phyloP scores from a whole-genome alignment of 2,329 filamentous ascomycete species.

The Colletotrichum chlorophyti region DNA sequence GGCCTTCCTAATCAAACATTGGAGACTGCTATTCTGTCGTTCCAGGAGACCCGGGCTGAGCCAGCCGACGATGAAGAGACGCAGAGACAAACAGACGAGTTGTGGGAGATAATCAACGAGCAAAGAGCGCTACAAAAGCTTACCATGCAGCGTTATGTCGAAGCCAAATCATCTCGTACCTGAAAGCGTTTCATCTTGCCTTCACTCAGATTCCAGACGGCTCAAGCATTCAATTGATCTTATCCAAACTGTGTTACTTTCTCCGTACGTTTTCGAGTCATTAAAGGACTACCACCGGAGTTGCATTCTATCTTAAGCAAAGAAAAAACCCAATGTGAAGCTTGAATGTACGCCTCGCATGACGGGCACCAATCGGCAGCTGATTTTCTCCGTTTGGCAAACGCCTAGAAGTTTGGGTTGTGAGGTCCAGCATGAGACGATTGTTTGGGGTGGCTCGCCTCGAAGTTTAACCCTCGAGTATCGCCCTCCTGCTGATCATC shows the following conservation, averaged over 20 bases:
- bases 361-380: constrained; percentile 14
- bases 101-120: constrained; percentile 47
- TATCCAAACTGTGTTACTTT: constrained; percentile 20
- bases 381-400: constrained; percentile 1
- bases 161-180: constrained; percentile 33
- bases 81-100: constrained; percentile 43
- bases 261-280: constrained; percentile 6
- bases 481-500: constrained; percentile 10
- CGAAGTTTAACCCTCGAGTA: constrained; percentile 23
- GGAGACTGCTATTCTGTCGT: constrained; percentile 56
- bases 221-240: constrained; percentile 29
- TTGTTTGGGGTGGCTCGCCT: constrained; percentile 15
- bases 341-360: constrained; percentile 16
- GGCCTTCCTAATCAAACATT: constrained; percentile 56
- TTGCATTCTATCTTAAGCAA: constrained; percentile 10
- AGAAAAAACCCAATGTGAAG: not conserved
- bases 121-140: constrained; percentile 43
- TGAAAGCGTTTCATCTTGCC: constrained; percentile 22
- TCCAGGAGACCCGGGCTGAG: constrained; percentile 42
- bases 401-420: constrained; percentile 6
- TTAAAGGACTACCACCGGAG: constrained; percentile 6
- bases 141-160: constrained; percentile 36
- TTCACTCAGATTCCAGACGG: constrained; percentile 14
- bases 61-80: constrained; percentile 31
- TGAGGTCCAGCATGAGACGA: constrained; percentile 10